A percentile compares a stretch with the other conserved stretches of the same genome.
phyloP scores from a whole-genome alignment of 768 basidiomycete species.

The Leccinum fibrillosum region DNA sequence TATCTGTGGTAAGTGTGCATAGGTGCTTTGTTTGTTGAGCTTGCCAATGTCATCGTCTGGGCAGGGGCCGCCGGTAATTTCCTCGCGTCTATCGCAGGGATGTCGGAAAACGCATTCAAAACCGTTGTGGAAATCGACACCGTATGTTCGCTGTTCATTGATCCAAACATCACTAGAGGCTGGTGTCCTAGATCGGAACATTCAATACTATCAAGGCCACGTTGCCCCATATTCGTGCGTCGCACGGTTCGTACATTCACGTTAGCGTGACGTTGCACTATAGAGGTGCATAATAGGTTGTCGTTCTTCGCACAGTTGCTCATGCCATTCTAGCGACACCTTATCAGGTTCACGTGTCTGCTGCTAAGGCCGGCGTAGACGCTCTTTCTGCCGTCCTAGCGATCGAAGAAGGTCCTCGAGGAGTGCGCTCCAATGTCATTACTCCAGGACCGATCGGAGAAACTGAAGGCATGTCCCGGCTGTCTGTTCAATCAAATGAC shows the following conservation, averaged over 20 bases:
- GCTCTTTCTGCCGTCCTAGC: conserved; percentile 83
- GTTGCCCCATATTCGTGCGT: conserved; percentile 61
- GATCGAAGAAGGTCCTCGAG: conserved; percentile 91
- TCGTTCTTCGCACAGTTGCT: neutral
- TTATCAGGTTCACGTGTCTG: conserved; percentile 90
- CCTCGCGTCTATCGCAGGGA: conserved; percentile 73
- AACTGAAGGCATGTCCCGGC: conserved; percentile 74
- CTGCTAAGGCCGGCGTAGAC: conserved; percentile 93
- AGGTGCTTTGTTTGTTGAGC: neutral
- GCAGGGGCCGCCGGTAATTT: conserved; percentile 96
- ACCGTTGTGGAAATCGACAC: conserved; percentile 95
- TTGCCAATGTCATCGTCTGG: neutral
- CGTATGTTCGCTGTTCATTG: conserved; percentile 38
- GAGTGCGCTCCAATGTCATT: conserved; percentile 88
- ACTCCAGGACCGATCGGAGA: conserved; percentile 78
- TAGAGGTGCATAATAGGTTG: conserved; percentile 43
- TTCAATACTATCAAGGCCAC: conserved; percentile 96
- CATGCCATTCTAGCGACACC: conserved; percentile 52
- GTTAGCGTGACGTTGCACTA: conserved; percentile 90
- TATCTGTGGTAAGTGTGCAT: conserved; percentile 67
- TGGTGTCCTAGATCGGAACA: conserved; percentile 67
- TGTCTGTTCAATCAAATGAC: conserved; percentile 27
- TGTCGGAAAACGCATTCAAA: conserved; percentile 48
- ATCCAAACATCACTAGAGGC: neutral
- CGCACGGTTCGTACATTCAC: conserved; percentile 82